Evolutionary conservation across 2,329 filamentous ascomycete genomes (phyloP).

Genomic region (Trichoderma atrobrunneum): DNA sequence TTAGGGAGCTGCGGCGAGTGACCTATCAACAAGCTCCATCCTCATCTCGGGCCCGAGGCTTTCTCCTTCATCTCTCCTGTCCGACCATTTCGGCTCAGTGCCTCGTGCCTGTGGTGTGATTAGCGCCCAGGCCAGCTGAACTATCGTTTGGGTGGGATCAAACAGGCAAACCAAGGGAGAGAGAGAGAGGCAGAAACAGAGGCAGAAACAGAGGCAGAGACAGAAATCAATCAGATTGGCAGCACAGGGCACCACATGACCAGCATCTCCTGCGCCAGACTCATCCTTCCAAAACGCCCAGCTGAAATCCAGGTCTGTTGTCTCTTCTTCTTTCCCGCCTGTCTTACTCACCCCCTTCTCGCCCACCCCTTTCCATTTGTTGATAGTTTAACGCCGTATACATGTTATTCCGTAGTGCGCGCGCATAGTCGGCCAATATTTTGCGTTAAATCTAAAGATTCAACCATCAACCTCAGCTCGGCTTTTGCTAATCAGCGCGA

Average conservation of each 20-base stretch:
- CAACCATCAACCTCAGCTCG: constrained; percentile 12
- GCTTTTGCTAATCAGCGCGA: neutral
- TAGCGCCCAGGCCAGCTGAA: constrained; percentile 6
- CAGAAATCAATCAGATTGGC: neutral
- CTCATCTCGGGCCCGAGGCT: constrained; percentile 7
- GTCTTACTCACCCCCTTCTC: neutral
- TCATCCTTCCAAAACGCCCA: constrained; percentile 8
- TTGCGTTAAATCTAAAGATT: neutral
- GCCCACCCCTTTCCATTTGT: neutral
- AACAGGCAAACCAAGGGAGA: neutral
- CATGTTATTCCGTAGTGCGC: neutral
- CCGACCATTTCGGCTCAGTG: constrained; percentile 1
- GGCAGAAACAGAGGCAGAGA: neutral
- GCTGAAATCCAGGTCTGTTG: neutral
- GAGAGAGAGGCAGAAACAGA: neutral
- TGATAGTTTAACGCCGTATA: constrained; percentile 1
- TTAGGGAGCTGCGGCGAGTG: neutral
- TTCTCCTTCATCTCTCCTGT: constrained; percentile 1
- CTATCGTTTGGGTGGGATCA: neutral
- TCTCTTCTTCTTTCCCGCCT: neutral
- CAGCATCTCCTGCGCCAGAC: constrained; percentile 4
- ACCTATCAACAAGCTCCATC: constrained; percentile 2
- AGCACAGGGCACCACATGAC: constrained; percentile 5
- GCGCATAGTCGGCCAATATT: constrained; percentile 6
- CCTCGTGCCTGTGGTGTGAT: neutral